Percentiles rank a stretch among this genome's conserved stretches.
phyloP scores from a whole-genome alignment of 768 basidiomycete species.

The Leccinum subgranulosum region DNA sequence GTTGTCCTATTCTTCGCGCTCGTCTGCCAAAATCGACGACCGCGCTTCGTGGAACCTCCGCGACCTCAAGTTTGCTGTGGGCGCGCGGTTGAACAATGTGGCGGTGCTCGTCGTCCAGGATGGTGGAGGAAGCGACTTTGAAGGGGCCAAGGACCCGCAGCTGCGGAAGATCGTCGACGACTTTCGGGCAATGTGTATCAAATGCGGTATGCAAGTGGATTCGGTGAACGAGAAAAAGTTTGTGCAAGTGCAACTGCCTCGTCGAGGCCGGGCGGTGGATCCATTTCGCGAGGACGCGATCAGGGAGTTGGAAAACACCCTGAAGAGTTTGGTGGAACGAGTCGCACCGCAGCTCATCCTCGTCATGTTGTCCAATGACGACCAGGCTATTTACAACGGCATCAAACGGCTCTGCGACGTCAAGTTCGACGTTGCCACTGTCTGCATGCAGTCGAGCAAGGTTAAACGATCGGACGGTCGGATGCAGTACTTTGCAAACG shows the following conservation, averaged over 20 bases:
- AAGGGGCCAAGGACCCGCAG: slow-evolving; percentile 44
- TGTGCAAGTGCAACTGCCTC: slow-evolving; percentile 42
- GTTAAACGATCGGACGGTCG: slow-evolving; percentile 51
- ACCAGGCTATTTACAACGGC: slow-evolving; percentile 47
- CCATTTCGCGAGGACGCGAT: slow-evolving; percentile 52
- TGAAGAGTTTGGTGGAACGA: background rate
- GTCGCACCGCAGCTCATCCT: slow-evolving; percentile 30
- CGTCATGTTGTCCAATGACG: slow-evolving; percentile 46
- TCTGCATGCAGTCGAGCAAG: slow-evolving; percentile 70
- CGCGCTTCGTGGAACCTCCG: slow-evolving; percentile 52
- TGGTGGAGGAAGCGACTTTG: slow-evolving; percentile 52
- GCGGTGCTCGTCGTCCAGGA: slow-evolving; percentile 68
- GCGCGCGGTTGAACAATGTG: slow-evolving; percentile 58
- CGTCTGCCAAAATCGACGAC: slow-evolving; percentile 31
- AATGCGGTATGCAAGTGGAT: slow-evolving; percentile 57
- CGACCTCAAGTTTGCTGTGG: slow-evolving; percentile 54
- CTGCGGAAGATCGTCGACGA: slow-evolving; percentile 42
- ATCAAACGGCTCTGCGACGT: slow-evolving; percentile 50
- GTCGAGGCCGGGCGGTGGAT: slow-evolving; percentile 38
- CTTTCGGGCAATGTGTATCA: slow-evolving; percentile 59
- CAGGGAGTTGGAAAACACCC: slow-evolving; percentile 8
- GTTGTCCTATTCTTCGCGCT: slow-evolving; percentile 37
- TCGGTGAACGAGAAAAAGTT: slow-evolving; percentile 27
- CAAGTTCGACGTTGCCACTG: slow-evolving; percentile 49
- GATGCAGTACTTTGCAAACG: slow-evolving; percentile 51